Evolutionary conservation across 2,329 filamentous ascomycete species (phyloP).

Genomic region (Zalaria obscura): DNA sequence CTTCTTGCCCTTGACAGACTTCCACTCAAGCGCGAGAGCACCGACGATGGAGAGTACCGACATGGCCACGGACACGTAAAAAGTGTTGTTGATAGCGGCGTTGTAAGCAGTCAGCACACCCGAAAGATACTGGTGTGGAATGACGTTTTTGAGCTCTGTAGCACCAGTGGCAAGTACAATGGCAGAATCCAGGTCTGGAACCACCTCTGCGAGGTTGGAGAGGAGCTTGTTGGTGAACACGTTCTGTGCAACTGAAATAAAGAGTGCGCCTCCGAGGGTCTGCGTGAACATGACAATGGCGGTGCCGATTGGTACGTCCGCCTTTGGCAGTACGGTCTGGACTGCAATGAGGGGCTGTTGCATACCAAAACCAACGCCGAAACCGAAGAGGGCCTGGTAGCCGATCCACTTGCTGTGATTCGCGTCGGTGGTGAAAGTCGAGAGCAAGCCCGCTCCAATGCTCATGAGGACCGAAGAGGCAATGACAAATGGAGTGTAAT

Average conservation of each 20-base stretch:
- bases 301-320: constrained; percentile 32
- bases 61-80: constrained; percentile 45
- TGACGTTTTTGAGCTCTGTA: constrained; percentile 43
- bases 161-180: constrained; percentile 35
- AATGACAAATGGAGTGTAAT: constrained; percentile 37
- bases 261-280: constrained; percentile 34
- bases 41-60: constrained; percentile 41
- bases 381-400: constrained; percentile 22
- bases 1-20: constrained; percentile 43
- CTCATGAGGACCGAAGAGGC: constrained; percentile 25
- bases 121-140: constrained; percentile 35
- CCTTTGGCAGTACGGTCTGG: constrained; percentile 28
- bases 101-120: constrained; percentile 52
- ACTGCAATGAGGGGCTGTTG: constrained; percentile 34
- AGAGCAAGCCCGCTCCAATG: constrained; percentile 31
- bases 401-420: constrained; percentile 24
- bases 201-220: constrained; percentile 21
- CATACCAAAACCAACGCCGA: constrained; percentile 30
- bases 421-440: constrained; percentile 27
- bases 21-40: constrained; percentile 46
- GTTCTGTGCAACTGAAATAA: constrained; percentile 36
- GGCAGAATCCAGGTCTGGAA: constrained; percentile 27
- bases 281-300: constrained; percentile 36
- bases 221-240: constrained; percentile 36
- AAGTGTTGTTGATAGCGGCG: constrained; percentile 41